Conservation (phyloP, 345 rosid species). For the Hibiscus trionum region DNA sequence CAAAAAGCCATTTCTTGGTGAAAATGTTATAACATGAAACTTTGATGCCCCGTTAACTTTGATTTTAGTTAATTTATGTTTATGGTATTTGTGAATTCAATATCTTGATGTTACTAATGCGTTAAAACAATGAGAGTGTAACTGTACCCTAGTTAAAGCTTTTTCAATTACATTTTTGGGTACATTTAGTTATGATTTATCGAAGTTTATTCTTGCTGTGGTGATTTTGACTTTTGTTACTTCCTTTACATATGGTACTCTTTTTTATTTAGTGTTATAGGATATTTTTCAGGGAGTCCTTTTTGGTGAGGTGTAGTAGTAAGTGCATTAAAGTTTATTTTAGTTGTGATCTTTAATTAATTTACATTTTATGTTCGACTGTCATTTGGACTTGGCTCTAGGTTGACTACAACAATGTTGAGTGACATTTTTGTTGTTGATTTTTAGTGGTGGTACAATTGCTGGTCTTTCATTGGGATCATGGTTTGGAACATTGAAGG, state of each 20-base stretch:
- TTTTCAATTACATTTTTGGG: not conserved
- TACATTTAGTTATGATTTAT: not conserved
- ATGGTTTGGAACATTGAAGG: constrained; percentile 62
- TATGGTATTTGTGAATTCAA: not conserved
- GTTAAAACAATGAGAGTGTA: not conserved
- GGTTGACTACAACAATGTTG: not conserved
- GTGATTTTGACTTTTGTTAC: not conserved
- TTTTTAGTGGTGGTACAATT: constrained; percentile 73
- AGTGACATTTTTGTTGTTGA: constrained; percentile 12
- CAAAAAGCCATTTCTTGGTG: not conserved
- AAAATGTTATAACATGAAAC: not conserved
- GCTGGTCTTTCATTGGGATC: constrained; percentile 89
- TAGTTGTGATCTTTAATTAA: not conserved
- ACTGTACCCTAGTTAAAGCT: not conserved
- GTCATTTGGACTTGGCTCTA: not conserved
- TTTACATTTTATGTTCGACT: not conserved
- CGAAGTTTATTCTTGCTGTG: not conserved
- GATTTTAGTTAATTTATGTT: not conserved
- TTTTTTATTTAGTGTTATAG: not conserved
- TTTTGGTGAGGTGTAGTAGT: not conserved
- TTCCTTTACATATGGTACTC: not conserved
- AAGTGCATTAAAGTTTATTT: not conserved
- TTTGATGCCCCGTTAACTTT: not conserved
- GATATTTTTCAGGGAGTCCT: not conserved
- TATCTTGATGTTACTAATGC: not conserved